Conservation (phyloP, 1,139 yeast species). For the Kodamaea sp. region DNA sequence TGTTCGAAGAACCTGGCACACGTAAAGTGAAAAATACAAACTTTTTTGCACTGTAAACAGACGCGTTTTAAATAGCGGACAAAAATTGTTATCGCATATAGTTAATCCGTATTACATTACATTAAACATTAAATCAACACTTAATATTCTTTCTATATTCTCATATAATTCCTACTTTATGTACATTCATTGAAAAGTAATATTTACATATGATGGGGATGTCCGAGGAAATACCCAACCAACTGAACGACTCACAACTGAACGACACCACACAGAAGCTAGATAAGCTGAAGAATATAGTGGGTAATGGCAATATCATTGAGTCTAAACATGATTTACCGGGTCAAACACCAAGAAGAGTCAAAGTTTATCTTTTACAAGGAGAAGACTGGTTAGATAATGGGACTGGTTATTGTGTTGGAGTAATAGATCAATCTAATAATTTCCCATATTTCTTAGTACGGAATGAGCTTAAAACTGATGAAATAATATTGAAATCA, state of each 20-base stretch:
- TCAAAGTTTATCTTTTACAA: slow-evolving; percentile 78
- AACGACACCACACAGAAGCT: not conserved
- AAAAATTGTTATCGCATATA: too few species aligned
- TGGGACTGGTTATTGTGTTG: slow-evolving; percentile 90
- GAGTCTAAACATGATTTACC: slow-evolving; percentile 1
- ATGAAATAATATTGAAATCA: slow-evolving; percentile 60
- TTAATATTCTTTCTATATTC: too few species aligned
- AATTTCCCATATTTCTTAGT: slow-evolving; percentile 65
- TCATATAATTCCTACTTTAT: too few species aligned
- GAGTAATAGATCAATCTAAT: slow-evolving; percentile 46
- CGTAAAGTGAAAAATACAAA: too few species aligned
- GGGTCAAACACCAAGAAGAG: slow-evolving; percentile 57
- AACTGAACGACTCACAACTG: not conserved
- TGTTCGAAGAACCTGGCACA: too few species aligned
- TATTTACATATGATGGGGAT: too few species aligned
- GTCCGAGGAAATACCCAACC: too few species aligned
- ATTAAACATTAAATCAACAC: too few species aligned
- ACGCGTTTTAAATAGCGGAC: too few species aligned
- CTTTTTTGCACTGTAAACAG: too few species aligned
- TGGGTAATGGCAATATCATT: not conserved
- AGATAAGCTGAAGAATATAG: not conserved
- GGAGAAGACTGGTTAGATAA: slow-evolving; percentile 88
- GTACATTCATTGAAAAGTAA: too few species aligned
- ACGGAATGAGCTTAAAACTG: slow-evolving; percentile 61
- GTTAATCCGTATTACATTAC: too few species aligned